Evolutionary conservation across 305 asterid species (phyloP), one percentile per base, ranked within the genome.

Genomic region (Fraxinus latifolia): DNA sequence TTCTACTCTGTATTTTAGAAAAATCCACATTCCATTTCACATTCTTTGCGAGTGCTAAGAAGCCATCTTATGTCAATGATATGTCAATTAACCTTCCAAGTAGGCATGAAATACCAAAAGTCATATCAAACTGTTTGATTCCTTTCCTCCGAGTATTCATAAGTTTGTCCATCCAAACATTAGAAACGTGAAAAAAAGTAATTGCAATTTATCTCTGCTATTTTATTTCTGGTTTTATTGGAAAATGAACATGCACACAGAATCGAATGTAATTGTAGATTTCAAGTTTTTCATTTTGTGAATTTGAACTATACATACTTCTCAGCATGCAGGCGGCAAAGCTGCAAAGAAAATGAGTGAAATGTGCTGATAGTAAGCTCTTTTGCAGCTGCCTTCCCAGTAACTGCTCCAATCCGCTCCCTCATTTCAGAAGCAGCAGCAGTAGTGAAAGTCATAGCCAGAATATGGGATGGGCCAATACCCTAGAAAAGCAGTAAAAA

Each of bases 361-460:
- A 96, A 96, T 71, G 99, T 96, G 95, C 98, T 94, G 86, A 94
- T 90, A 53, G 89, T 90, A 80, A 96, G 96, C 87, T 92, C 97
- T 87, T 96, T 96, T 77, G 98, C 94, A 86, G 91, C 92, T 83
- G 93, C 83, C 87, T 94, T 94, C 85, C 99, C 98, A 80, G 97
- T 93, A 84, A 93, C 93, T 87, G 87, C 82, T 82, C 97, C 97
- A 80, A 94, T 91, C 84, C 98, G 91, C 86, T 93, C 98, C 62
- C 97, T 93, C 98, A 96, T 94, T 93, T 96, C 99, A 80, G 98
- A 91, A 81, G 97, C 97, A 62, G 98, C 98, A 77, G 97, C 98
- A 78, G 96, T 91, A 77, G 98, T 96, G 88, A 94, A 96, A 78
- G 99, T 94, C 99, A 94, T 94, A 37, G 99, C 98, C 88, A 96